Evolutionary conservation across 2,329 filamentous ascomycete species (phyloP), one percentile per base, ranked within the genome.

Genomic region (Fusarium udum): DNA sequence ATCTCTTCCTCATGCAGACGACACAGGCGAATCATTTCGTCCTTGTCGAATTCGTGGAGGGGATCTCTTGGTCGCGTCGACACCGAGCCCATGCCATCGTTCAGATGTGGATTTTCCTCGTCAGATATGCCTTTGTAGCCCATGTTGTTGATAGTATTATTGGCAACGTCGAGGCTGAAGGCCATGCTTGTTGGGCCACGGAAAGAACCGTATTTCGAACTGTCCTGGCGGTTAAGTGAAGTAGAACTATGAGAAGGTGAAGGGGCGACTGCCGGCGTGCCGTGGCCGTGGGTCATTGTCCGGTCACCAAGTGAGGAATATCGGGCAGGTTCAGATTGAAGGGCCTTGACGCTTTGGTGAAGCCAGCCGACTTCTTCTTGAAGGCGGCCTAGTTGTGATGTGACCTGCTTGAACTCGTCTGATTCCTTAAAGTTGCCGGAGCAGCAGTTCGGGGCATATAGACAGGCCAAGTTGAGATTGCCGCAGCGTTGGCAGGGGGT

Each of bases 371-470:
- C 92, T 83, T 97, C 94, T 61, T 95, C 92, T 81, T 98, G 95
- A 31, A 98, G 87, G 14, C 88, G 87, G 16, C 85, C 84, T 67
- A 98, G 90, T 74, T 96, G 92, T 39, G 88, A 86, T 61, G 90
- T 89, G 91, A 98, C 94, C 42, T 91, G 88, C 78, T 91, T 93
- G 85, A 95, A 98, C 80, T 98, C 95, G 15, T 97, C 93, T 52
- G 94, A 95, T 78, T 98, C 95, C 82, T 95, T 96, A 87, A 97
- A 95, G 81, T 90, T 94, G 84, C 90, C 95, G 71, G 89, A 84
- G 79, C 89, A 91, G 80, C 90, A 91, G 77, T 91, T 91, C 20
- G 90, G 87, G 11, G 90, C 86, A 82, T 92, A 93, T 49, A 91
- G 83, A 77, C 91, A 93, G 70, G 87, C 82, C 24, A 92, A 85